These are phyloP conservation scores for Apophysomyces elegans DNA, from an alignment of 371 early-diverging fungal genomes.

Conservation along the genomic window DNA sequence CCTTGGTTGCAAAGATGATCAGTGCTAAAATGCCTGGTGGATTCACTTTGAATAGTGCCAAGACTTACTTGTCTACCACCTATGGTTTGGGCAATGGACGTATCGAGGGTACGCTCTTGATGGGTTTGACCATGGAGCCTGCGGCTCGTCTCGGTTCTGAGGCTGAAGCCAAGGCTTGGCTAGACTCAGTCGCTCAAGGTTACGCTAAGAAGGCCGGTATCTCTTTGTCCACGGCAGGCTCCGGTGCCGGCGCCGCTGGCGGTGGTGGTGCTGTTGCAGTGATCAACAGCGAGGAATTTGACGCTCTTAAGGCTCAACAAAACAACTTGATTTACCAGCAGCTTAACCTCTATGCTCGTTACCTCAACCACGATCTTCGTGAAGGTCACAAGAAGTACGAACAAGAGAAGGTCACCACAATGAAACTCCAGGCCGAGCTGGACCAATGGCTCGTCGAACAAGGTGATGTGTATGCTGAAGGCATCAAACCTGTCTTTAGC, in stretches of 20 bases:
- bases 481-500: conserved; percentile 86
- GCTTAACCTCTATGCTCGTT: conserved; percentile 86
- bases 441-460: conserved; percentile 92
- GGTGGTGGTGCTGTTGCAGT: conserved; percentile 68
- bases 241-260: conserved; percentile 60
- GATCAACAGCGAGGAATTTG: conserved; percentile 90
- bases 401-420: conserved; percentile 67
- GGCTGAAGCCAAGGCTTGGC: conserved; percentile 89
- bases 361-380: conserved; percentile 86
- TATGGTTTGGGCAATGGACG: conserved; percentile 91
- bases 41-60: conserved; percentile 81
- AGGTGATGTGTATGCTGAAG: conserved; percentile 86
- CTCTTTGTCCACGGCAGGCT: conserved; percentile 65
- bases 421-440: conserved; percentile 79
- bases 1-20: conserved; percentile 84
- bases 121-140: conserved; percentile 89
- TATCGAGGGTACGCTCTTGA: conserved; percentile 80
- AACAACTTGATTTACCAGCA: conserved; percentile 83
- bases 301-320: conserved; percentile 82
- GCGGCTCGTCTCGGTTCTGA: conserved; percentile 79
- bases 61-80: conserved; percentile 68
- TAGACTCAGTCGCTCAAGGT: conserved; percentile 77
- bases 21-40: conserved; percentile 95
- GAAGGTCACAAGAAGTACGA: conserved; percentile 77
- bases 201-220: conserved; percentile 86